Evolutionary conservation across 352 stramenopile species (phyloP).

Genomic region (Phytophthora colocasiae): DNA sequence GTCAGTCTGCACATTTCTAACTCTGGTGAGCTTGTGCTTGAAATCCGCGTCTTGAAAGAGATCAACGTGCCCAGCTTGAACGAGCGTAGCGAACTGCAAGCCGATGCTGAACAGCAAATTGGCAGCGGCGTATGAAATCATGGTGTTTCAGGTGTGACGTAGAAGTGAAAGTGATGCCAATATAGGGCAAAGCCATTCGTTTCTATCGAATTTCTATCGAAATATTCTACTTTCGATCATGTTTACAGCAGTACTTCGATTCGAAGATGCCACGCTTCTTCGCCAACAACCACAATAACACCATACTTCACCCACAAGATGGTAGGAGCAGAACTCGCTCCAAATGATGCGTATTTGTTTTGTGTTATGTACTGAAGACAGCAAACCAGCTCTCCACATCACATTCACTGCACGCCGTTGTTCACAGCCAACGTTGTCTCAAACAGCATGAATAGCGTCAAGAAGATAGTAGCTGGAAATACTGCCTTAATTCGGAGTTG

Average conservation of each 20-base stretch:
- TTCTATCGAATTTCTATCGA: too few species aligned
- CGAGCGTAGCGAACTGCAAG: too few species aligned
- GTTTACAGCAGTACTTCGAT: too few species aligned
- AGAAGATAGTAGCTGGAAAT: neutral
- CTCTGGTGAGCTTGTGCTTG: constrained; percentile 7
- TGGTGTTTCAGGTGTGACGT: neutral
- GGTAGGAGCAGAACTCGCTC: too few species aligned
- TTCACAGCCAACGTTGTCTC: neutral
- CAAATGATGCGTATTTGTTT: too few species aligned
- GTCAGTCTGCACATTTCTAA: constrained; percentile 13
- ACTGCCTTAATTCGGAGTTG: neutral
- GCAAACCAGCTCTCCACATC: neutral
- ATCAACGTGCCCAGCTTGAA: constrained; percentile 13
- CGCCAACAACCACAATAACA: too few species aligned
- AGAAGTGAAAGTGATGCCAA: constrained; percentile 1
- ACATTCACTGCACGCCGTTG: too few species aligned
- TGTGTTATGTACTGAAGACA: too few species aligned
- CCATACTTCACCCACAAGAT: too few species aligned
- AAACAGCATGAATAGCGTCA: neutral
- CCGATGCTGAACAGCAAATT: neutral
- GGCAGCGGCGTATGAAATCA: neutral
- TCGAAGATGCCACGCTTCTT: too few species aligned
- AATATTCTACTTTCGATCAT: too few species aligned
- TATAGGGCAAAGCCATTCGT: too few species aligned
- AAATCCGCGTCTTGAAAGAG: constrained; percentile 20